These are phyloP conservation scores for Aurifilum marmelostoma DNA, from an alignment of 2,329 filamentous ascomycete species.

Conservation along the genomic window DNA sequence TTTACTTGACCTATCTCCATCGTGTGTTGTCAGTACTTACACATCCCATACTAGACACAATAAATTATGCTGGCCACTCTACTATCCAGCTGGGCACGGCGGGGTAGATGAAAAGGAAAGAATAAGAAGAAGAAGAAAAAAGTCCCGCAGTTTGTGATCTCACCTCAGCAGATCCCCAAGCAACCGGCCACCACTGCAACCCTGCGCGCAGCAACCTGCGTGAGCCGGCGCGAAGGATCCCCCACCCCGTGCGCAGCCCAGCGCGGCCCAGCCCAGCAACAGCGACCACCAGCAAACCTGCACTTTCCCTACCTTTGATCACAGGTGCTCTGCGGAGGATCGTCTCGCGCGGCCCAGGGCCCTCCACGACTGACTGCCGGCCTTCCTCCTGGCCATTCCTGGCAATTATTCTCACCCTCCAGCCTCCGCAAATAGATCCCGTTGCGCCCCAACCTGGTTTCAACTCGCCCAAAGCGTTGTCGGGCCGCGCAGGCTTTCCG, in stretches of 20 bases:
- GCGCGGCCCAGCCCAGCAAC: too few relatives aligned
- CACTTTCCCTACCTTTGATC: too few relatives aligned
- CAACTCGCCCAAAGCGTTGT: background rate
- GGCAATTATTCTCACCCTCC: conserved; percentile 5
- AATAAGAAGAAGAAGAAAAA: background rate
- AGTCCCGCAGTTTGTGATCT: background rate
- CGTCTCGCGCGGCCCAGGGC: background rate
- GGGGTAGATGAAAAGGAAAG: background rate
- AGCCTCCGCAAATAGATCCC: background rate
- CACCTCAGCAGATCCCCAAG: background rate
- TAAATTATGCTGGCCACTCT: too few relatives aligned
- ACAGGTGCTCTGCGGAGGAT: background rate
- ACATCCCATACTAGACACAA: too few relatives aligned
- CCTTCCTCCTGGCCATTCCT: background rate
- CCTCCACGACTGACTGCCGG: background rate
- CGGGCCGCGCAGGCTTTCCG: background rate
- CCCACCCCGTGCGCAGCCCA: background rate
- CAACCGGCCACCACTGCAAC: background rate
- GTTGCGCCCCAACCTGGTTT: background rate
- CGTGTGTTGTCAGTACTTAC: background rate
- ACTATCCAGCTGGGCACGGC: background rate
- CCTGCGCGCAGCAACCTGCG: too few relatives aligned
- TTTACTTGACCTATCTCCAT: background rate
- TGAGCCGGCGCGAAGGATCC: conserved; percentile 5
- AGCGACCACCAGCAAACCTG: background rate